These are phyloP conservation scores for Rutstroemia sydowiana DNA, from an alignment of 2,329 filamentous ascomycete genomes.

Conservation along the genomic window DNA sequence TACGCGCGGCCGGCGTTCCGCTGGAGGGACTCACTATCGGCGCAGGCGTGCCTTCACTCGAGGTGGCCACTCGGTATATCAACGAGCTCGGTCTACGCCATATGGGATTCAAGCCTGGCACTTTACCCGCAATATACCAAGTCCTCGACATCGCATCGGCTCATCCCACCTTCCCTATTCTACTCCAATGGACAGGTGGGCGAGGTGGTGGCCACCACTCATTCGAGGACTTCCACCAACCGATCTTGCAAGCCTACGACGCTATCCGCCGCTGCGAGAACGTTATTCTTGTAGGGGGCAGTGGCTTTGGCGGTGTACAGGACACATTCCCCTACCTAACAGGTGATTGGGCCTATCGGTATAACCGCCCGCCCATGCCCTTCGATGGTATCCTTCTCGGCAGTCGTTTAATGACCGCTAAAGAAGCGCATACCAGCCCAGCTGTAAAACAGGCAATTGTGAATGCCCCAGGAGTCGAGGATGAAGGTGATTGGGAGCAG, in stretches of 20 bases:
- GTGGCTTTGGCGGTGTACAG: conserved; percentile 78
- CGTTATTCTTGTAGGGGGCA: conserved; percentile 78
- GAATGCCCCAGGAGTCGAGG: conserved; percentile 70
- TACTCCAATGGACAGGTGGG: conserved; percentile 88
- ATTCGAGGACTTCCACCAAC: conserved; percentile 86
- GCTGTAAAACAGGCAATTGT: conserved; percentile 81
- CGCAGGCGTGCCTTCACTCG: conserved; percentile 83
- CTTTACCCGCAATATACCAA: conserved; percentile 72
- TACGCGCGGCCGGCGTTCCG: conserved; percentile 73
- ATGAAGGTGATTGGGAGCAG: conserved; percentile 77
- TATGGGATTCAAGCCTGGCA: conserved; percentile 90
- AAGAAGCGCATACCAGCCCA: conserved; percentile 78
- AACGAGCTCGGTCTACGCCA: conserved; percentile 83
- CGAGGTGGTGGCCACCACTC: conserved; percentile 89
- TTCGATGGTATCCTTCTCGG: conserved; percentile 85
- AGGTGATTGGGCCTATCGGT: conserved; percentile 73
- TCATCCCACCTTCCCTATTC: conserved; percentile 78
- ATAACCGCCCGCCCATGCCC: conserved; percentile 82
- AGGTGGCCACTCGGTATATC: conserved; percentile 86
- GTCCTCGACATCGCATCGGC: conserved; percentile 86
- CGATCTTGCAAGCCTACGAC: conserved; percentile 78
- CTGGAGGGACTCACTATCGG: conserved; percentile 87
- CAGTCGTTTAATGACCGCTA: conserved; percentile 86
- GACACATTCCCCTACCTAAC: conserved; percentile 88
- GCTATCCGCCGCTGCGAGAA: conserved; percentile 76